These are phyloP conservation scores for Saksenaea vasiformis DNA, from an alignment of 371 early-diverging fungal genomes.

Conservation along the genomic window DNA sequence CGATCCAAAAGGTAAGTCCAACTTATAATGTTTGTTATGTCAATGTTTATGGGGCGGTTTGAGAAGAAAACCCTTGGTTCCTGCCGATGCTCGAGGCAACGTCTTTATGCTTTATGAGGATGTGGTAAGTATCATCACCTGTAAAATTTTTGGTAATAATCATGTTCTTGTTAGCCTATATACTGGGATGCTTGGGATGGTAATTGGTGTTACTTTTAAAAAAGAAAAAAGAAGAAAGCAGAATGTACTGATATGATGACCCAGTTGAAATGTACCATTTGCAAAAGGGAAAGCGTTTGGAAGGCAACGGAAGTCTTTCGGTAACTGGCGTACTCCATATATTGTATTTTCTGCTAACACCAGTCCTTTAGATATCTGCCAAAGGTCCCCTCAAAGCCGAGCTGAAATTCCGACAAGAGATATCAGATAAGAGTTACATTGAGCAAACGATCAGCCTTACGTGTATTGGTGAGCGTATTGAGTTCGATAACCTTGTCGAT, in stretches of 20 bases:
- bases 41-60: background rate
- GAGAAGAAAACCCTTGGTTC: conserved; percentile 72
- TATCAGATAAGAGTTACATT: conserved; percentile 68
- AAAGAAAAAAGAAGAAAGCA: background rate
- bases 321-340: background rate
- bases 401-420: conserved; percentile 60
- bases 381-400: conserved; percentile 54
- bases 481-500: conserved; percentile 83
- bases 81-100: conserved; percentile 71
- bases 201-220: conserved; percentile 3
- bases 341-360: background rate
- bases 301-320: conserved; percentile 31
- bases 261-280: conserved; percentile 51
- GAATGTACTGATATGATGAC: background rate
- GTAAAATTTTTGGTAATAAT: too few species aligned
- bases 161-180: conserved; percentile 59
- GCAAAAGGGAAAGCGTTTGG: conserved; percentile 35
- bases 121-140: conserved; percentile 47
- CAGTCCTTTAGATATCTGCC: conserved; percentile 26
- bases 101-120: conserved; percentile 85
- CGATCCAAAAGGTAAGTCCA: conserved; percentile 35
- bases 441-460: conserved; percentile 77
- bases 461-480: conserved; percentile 64
- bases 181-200: conserved; percentile 82
- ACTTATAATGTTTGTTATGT: background rate